Percentiles rank a stretch among this genome's conserved stretches.
phyloP scores from a whole-genome alignment of 345 rosid species.

The Arabidopsis suecica region DNA sequence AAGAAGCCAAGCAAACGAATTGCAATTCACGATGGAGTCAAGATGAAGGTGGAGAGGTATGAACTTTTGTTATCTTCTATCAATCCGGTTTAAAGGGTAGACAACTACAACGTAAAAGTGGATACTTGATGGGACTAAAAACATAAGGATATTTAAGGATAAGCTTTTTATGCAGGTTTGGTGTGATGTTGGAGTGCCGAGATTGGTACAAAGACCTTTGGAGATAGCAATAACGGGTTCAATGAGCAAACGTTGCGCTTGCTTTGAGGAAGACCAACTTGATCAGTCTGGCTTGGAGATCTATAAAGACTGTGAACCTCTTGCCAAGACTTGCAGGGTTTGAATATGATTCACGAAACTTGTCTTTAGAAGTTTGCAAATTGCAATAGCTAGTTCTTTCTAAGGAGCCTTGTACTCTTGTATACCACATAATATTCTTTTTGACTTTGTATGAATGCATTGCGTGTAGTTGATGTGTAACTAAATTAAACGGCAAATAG shows the following conservation, averaged over 20 bases:
- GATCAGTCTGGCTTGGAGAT: slow-evolving; percentile 74
- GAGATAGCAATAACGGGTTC: slow-evolving; percentile 93
- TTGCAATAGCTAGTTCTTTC: slow-evolving; percentile 29
- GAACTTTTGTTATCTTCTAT: neutral
- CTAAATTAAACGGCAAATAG: slow-evolving; percentile 1
- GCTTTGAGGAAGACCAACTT: slow-evolving; percentile 76
- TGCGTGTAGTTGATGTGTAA: slow-evolving; percentile 27
- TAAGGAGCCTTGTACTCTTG: slow-evolving; percentile 22
- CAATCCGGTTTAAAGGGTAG: neutral
- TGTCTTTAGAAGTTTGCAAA: slow-evolving; percentile 12
- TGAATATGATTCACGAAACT: slow-evolving; percentile 45
- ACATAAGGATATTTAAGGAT: slow-evolving; percentile 12
- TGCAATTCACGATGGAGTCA: slow-evolving; percentile 98
- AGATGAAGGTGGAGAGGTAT: slow-evolving; percentile 89
- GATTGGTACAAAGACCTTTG: slow-evolving; percentile 82
- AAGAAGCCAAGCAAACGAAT: slow-evolving; percentile 86
- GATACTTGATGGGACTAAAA: slow-evolving; percentile 1
- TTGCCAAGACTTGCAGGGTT: slow-evolving; percentile 71
- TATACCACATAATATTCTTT: slow-evolving; percentile 16
- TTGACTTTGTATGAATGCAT: slow-evolving; percentile 5
- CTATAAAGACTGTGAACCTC: slow-evolving; percentile 78
- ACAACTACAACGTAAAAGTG: neutral
- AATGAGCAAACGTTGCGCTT: slow-evolving; percentile 92
- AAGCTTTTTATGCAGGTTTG: slow-evolving; percentile 63
- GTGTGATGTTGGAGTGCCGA: slow-evolving; percentile 88